Percentiles rank a stretch among this genome's conserved stretches.
Conservation (phyloP, 2,329 filamentous ascomycete genomes). For the Cordyceps tenuipes region DNA sequence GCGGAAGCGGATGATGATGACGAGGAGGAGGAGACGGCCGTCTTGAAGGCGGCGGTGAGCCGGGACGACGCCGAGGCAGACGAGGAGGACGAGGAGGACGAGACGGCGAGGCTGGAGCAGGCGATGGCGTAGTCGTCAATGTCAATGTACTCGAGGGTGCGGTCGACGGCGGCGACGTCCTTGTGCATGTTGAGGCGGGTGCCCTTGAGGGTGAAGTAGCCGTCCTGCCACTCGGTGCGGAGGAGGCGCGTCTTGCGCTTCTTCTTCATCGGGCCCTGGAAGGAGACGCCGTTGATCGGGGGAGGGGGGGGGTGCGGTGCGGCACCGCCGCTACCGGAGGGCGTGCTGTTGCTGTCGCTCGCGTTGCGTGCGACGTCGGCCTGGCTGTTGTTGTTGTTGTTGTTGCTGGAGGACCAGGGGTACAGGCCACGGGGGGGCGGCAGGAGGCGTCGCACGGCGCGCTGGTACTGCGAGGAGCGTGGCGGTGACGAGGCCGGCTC, state of each 20-base stretch:
- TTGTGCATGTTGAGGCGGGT: conserved; percentile 71
- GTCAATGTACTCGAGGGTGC: conserved; percentile 70
- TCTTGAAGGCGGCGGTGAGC: conserved; percentile 79
- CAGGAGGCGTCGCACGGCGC: conserved; percentile 15
- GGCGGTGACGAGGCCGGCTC: conserved; percentile 25
- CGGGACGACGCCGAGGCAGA: conserved; percentile 64
- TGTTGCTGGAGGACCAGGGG: conserved; percentile 46
- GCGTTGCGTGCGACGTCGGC: conserved; percentile 37
- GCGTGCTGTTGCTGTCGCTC: conserved; percentile 17
- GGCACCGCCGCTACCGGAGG: conserved; percentile 17
- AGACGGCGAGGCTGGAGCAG: conserved; percentile 67
- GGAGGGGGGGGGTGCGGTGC: conserved; percentile 19
- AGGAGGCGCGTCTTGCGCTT: conserved; percentile 86
- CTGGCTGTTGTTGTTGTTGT: conserved; percentile 26
- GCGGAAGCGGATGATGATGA: no score
- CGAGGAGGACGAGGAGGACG: conserved; percentile 43
- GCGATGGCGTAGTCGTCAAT: conserved; percentile 84
- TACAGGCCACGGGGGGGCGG: conserved; percentile 47
- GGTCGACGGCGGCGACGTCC: conserved; percentile 41
- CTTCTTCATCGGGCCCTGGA: conserved; percentile 89
- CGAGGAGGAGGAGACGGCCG: conserved; percentile 46
- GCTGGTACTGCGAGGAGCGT: conserved; percentile 25
- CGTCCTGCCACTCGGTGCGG: conserved; percentile 87
- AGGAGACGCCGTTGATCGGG: conserved; percentile 22
- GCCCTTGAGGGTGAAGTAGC: conserved; percentile 78